Evolutionary conservation across 2,329 filamentous ascomycete species (phyloP).

Genomic region (Chalara sp.): DNA sequence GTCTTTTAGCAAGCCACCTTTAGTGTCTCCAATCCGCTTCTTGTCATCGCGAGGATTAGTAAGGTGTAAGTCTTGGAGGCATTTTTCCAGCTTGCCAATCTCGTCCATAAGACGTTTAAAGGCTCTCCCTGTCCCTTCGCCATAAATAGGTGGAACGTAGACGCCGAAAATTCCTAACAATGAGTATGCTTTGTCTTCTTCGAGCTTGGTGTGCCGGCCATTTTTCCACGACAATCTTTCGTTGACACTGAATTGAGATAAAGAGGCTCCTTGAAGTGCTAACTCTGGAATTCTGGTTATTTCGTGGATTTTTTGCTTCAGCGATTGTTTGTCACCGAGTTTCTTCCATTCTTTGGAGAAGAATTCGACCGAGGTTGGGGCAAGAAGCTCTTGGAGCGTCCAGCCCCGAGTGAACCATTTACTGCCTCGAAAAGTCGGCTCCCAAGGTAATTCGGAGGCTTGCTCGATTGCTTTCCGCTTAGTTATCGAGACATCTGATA

Average conservation of each 20-base stretch:
- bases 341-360: neutral
- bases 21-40: too few relatives aligned
- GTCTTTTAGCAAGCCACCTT: too few relatives aligned
- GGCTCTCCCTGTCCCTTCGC: too few relatives aligned
- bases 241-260: too few relatives aligned
- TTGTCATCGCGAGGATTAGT: too few relatives aligned
- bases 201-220: too few relatives aligned
- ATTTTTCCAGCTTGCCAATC: neutral
- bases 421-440: neutral
- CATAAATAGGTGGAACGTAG: neutral
- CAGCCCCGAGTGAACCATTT: too few relatives aligned
- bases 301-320: too few relatives aligned
- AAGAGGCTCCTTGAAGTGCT: neutral
- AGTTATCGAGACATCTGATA: neutral
- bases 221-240: neutral
- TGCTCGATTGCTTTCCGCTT: neutral
- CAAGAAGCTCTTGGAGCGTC: too few relatives aligned
- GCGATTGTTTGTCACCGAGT: neutral
- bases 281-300: neutral
- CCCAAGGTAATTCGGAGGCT: neutral
- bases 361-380: neutral
- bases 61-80: slow-evolving; percentile 2
- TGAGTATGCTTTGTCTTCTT: too few relatives aligned
- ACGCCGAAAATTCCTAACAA: neutral
- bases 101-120: neutral